These are phyloP conservation scores for Singerocomus rubriflavus DNA, from an alignment of 1,284 basidiomycete genomes.

Conservation along the genomic window DNA sequence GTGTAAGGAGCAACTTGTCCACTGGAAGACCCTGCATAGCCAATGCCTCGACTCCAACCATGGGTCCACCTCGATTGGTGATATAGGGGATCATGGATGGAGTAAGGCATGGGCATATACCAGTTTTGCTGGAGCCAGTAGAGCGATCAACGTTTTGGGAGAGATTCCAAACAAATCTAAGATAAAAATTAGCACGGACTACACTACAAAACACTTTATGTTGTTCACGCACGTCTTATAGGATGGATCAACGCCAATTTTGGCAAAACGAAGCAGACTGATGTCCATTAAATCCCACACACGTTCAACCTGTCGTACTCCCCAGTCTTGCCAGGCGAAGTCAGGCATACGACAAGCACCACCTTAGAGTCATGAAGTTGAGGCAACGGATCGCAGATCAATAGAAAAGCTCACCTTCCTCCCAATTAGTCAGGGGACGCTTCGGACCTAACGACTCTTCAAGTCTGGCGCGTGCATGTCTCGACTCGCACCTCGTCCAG, in stretches of 20 bases:
- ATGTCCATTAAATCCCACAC: slow-evolving; percentile 97
- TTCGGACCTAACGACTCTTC: slow-evolving; percentile 83
- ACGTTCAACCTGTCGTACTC: slow-evolving; percentile 84
- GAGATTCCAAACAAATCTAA: slow-evolving; percentile 90
- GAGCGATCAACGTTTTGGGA: slow-evolving; percentile 95
- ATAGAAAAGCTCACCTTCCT: slow-evolving; percentile 61
- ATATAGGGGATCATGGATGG: slow-evolving; percentile 97
- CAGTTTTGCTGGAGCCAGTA: slow-evolving; percentile 75
- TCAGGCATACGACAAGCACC: slow-evolving; percentile 87
- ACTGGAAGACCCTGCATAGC: slow-evolving; percentile 93
- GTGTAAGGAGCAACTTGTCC: slow-evolving; percentile 86
- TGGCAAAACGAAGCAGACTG: slow-evolving; percentile 77
- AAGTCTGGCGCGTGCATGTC: slow-evolving; percentile 84
- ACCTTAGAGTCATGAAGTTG: slow-evolving; percentile 39
- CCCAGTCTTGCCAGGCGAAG: slow-evolving; percentile 95
- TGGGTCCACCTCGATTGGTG: slow-evolving; percentile 93
- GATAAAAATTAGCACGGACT: slow-evolving; percentile 17
- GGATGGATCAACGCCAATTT: slow-evolving; percentile 76
- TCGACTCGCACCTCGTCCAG: slow-evolving; percentile 90
- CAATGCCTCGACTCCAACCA: slow-evolving; percentile 90
- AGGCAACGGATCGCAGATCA: background rate
- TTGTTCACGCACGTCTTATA: slow-evolving; percentile 72
- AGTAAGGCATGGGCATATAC: slow-evolving; percentile 89
- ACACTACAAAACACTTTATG: background rate
- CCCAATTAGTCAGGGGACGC: slow-evolving; percentile 90